Evolutionary conservation across 768 basidiomycete species (phyloP), one percentile per base, ranked within the genome.

Genomic region (Guyanaporus albipodus): DNA sequence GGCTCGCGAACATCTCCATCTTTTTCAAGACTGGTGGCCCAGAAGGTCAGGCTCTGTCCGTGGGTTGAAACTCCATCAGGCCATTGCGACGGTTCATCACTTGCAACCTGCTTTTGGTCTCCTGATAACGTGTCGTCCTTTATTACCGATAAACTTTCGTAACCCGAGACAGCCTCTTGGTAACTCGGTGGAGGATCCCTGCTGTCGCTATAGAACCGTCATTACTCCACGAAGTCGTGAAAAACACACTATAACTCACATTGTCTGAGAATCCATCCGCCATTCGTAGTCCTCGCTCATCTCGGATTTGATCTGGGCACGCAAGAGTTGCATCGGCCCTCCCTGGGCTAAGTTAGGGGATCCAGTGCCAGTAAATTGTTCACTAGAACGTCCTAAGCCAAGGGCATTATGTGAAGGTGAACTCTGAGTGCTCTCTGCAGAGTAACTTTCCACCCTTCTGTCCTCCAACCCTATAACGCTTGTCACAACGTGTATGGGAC

Each of bases 101-200:
- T n/a, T n/a, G n/a, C n/a, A n/a, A n/a, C n/a, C n/a, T n/a, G n/a
- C n/a, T n/a, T n/a, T n/a, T n/a, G n/a, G n/a, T 23, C 45, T 33
- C 10, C 41, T 14, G 37, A 1, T 0, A 33, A 14, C 3, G 12
- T 19, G 14, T 35, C 38, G 24, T n/a, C 22, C 3, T 24, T 11
- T 1, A 18, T 18, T 17, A 32, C 19, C 15, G 18, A 7, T 17
- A 26, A 38, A 17, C n/a, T 0, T 1, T 39, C 6, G 6, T 29
- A 14, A 28, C 36, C 14, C 22, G 44, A 35, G 24, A 38, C 8
- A 9, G 29, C 33, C 7, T 50, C 56, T 17, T 58, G n/a, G 10
- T 54, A 54, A 17, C 47, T 57, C 17, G 56, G 55, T 12, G 55
- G 56, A 34, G 51, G 47, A 14, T 44, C 51, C 5, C 46, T 21